These are phyloP conservation scores for Fusarium praegraminearum DNA, from an alignment of 2,329 filamentous ascomycete genomes.

Conservation along the genomic window DNA sequence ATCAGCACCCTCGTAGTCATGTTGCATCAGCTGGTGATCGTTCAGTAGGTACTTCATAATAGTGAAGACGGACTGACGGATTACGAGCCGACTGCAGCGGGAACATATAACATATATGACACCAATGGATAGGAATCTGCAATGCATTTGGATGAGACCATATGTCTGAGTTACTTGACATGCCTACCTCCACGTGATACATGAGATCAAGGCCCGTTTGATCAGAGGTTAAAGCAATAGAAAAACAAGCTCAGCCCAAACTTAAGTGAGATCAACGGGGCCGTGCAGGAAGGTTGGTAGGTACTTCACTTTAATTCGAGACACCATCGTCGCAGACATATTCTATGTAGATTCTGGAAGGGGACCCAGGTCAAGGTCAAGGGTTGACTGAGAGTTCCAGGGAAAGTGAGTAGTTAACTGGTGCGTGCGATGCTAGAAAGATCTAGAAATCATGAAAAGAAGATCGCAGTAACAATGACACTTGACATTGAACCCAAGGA, in stretches of 20 bases:
- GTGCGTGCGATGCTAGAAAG: background rate
- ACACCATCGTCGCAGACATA: conserved; percentile 20
- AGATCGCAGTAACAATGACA: conserved; percentile 4
- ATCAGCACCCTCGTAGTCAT: background rate
- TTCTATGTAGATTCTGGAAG: background rate
- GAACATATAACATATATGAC: background rate
- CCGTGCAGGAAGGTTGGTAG: background rate
- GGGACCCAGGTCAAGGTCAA: background rate
- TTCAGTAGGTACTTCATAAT: background rate
- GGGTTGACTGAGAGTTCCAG: background rate
- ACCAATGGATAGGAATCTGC: background rate
- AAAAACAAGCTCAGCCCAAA: background rate
- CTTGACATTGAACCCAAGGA: conserved; percentile 2
- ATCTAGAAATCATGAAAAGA: conserved; percentile 4
- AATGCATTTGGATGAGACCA: background rate
- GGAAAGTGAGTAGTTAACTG: background rate
- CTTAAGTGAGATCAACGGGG: conserved; percentile 5
- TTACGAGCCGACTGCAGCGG: background rate
- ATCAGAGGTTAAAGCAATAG: conserved; percentile 14
- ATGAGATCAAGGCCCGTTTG: background rate
- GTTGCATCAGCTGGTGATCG: background rate
- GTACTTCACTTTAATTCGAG: conserved; percentile 10
- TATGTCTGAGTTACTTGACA: background rate
- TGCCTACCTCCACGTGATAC: conserved; percentile 17
- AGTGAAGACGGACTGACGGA: background rate